phyloP scores from a whole-genome alignment of 768 basidiomycete species.

The Rhizopogon roseolus region DNA sequence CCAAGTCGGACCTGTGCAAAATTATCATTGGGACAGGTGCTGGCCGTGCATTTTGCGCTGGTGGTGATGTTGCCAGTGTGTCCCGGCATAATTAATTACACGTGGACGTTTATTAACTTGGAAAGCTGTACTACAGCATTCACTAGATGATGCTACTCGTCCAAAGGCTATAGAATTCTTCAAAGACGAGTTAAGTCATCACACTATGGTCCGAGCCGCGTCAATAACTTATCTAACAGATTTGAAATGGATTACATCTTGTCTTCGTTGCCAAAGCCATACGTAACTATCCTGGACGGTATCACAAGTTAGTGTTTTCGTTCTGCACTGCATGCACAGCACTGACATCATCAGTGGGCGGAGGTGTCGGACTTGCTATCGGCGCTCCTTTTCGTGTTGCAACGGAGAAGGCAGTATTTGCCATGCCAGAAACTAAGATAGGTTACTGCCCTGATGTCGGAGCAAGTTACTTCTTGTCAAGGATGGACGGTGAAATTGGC shows the following conservation, averaged over 20 bases:
- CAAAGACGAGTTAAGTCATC: conserved; percentile 69
- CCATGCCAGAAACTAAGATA: conserved; percentile 97
- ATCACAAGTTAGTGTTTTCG: conserved; percentile 64
- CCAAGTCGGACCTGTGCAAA: conserved; percentile 61
- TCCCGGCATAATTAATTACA: conserved; percentile 10
- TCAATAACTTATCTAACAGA: conserved; percentile 32
- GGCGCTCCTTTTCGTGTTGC: conserved; percentile 89
- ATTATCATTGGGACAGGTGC: conserved; percentile 69
- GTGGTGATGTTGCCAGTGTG: conserved; percentile 90
- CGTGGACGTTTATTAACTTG: conserved; percentile 3
- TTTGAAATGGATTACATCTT: conserved; percentile 78
- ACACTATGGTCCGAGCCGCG: conserved; percentile 3
- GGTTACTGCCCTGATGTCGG: conserved; percentile 93
- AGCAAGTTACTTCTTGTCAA: conserved; percentile 82
- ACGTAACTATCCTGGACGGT: conserved; percentile 87
- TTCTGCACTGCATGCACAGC: conserved; percentile 7
- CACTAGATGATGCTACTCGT: conserved; percentile 46
- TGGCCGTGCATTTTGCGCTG: conserved; percentile 85
- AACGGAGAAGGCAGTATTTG: conserved; percentile 86
- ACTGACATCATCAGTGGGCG: conserved; percentile 66
- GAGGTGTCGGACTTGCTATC: conserved; percentile 84
- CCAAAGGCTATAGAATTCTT: conserved; percentile 80
- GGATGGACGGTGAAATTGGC: conserved; percentile 87
- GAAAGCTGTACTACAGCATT: conserved; percentile 54
- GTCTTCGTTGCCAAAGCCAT: conserved; percentile 76